Evolutionary conservation across 164 flowering plant genomes (phyloP).

Genomic region (Cinnamomum chago): DNA sequence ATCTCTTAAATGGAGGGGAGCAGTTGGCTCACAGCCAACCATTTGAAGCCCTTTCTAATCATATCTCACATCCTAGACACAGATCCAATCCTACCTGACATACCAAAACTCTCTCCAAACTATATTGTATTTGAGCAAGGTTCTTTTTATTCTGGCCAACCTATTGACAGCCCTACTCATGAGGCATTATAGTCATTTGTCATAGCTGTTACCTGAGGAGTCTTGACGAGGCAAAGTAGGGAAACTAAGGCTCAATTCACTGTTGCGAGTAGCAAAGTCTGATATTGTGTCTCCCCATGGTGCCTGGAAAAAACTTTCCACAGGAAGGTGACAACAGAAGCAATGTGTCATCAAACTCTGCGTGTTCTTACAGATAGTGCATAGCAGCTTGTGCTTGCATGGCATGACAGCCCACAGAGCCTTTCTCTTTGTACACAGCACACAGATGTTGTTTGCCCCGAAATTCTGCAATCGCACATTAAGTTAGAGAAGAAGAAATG

Average conservation of each 20-base stretch:
- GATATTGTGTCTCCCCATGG: background rate
- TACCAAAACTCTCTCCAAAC: no score
- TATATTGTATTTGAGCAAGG: no score
- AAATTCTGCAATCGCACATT: background rate
- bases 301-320: background rate
- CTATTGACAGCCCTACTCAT: no score
- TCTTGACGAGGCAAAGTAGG: background rate
- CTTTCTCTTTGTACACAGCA: conserved; percentile 24
- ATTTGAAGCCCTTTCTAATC: no score
- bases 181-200: no score
- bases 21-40: no score
- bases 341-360: background rate
- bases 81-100: no score
- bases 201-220: no score
- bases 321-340: background rate
- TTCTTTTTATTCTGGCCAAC: no score
- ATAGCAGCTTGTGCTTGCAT: conserved; percentile 40
- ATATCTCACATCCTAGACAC: no score
- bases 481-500: background rate
- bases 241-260: background rate
- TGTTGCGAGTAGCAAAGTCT: background rate
- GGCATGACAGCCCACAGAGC: conserved; percentile 39
- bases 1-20: no score
- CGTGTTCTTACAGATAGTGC: conserved; percentile 24
- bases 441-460: conserved; percentile 18